Evolutionary conservation across 495 filamentous ascomycete species (phyloP).

Genomic region (Neurospora cerealis): DNA sequence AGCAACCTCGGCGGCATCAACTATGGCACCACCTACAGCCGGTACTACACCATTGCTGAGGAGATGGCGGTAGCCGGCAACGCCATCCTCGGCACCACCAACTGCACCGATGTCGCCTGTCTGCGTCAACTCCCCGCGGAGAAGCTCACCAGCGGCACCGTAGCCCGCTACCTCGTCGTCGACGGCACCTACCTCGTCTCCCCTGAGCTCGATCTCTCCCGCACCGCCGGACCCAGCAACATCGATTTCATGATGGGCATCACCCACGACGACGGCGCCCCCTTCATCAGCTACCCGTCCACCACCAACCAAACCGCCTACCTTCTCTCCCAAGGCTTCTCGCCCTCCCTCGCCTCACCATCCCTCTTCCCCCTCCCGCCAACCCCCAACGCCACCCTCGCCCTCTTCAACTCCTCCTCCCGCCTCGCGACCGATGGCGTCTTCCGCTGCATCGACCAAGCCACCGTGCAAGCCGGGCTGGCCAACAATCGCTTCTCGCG

Average conservation of each 20-base stretch:
- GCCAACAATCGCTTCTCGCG: conserved; percentile 19
- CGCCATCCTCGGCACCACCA: conserved; percentile 30
- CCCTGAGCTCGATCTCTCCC: conserved; percentile 20
- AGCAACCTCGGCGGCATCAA: conserved; percentile 40
- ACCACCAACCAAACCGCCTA: conserved; percentile 26
- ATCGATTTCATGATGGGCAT: conserved; percentile 36
- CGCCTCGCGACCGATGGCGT: conserved; percentile 38
- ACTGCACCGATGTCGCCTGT: conserved; percentile 36
- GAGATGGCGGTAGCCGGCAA: conserved; percentile 26
- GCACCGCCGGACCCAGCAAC: conserved; percentile 17
- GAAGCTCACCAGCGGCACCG: conserved; percentile 15
- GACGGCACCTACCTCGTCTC: conserved; percentile 37
- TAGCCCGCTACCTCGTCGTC: conserved; percentile 32
- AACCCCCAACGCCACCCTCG: conserved; percentile 30
- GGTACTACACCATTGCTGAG: conserved; percentile 38
- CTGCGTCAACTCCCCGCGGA: conserved; percentile 31
- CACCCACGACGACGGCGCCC: conserved; percentile 39
- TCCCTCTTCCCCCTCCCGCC: conserved; percentile 26
- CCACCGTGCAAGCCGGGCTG: conserved; percentile 31
- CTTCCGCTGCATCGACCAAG: conserved; percentile 42
- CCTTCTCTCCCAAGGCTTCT: conserved; percentile 29
- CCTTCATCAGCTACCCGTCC: conserved; percentile 33
- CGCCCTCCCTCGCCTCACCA: conserved; percentile 6
- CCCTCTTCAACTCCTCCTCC: conserved; percentile 33
- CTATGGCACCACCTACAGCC: conserved; percentile 33